Evolutionary conservation across 1,139 yeast genomes (phyloP).

Genomic region (Ogataea hybrid): DNA sequence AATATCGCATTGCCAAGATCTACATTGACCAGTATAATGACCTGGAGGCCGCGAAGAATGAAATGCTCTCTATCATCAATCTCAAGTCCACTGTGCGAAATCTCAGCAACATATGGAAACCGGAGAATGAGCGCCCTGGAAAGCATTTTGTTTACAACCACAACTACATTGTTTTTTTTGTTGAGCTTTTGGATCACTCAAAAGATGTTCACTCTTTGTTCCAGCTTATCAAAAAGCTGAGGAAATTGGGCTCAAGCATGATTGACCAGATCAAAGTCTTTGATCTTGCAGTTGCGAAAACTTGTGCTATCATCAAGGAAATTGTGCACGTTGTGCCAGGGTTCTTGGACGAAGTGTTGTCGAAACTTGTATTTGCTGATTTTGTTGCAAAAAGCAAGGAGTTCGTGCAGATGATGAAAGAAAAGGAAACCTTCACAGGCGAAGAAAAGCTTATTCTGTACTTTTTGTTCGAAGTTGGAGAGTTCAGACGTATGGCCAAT

Average conservation of each 20-base stretch:
- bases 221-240: constrained; percentile 61
- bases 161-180: constrained; percentile 64
- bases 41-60: constrained; percentile 53
- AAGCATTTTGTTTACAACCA: constrained; percentile 81
- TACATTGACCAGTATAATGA: constrained; percentile 54
- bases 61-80: constrained; percentile 62
- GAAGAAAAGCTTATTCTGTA: constrained; percentile 39
- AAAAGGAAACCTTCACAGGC: constrained; percentile 29
- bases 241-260: constrained; percentile 78
- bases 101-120: constrained; percentile 88
- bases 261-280: constrained; percentile 58
- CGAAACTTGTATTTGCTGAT: constrained; percentile 44
- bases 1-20: constrained; percentile 68
- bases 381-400: constrained; percentile 43
- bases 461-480: constrained; percentile 54
- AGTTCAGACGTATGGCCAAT: constrained; percentile 68
- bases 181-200: constrained; percentile 51
- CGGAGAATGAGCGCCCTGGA: constrained; percentile 89
- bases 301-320: constrained; percentile 50
- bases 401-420: constrained; percentile 31
- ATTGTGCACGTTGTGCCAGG: constrained; percentile 44
- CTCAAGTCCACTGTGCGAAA: constrained; percentile 69
- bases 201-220: constrained; percentile 61
- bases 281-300: constrained; percentile 52
- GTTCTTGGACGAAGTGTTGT: constrained; percentile 54